Evolutionary conservation across 1,139 yeast genomes (phyloP).

Genomic region (Geotrichum macrosporum): DNA sequence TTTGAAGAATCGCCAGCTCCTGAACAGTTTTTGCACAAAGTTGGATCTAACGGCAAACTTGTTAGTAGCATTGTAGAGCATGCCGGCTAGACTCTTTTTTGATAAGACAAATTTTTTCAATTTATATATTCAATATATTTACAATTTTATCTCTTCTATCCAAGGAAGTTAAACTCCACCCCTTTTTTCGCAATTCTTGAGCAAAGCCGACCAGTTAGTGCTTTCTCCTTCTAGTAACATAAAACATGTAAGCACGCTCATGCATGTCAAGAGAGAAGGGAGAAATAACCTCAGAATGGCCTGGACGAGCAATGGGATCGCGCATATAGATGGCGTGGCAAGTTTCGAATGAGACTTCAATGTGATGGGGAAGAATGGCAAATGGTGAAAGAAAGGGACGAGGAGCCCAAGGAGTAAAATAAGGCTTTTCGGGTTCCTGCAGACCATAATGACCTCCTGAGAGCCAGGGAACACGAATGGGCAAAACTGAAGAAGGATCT

Average conservation of each 20-base stretch:
- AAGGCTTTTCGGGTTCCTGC: constrained; percentile 67
- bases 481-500: constrained; percentile 44
- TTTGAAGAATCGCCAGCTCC: constrained; percentile 77
- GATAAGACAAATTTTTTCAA: neutral
- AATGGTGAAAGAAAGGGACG: constrained; percentile 91
- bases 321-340: constrained; percentile 94
- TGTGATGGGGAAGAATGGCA: constrained; percentile 85
- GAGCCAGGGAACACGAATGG: constrained; percentile 40
- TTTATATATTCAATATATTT: neutral
- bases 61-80: constrained; percentile 55
- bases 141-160: neutral
- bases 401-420: constrained; percentile 95
- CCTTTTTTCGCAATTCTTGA: neutral
- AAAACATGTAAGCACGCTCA: constrained; percentile 94
- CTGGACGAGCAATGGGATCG: constrained; percentile 97
- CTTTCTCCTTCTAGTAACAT: constrained; percentile 54
- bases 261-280: constrained; percentile 83
- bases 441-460: constrained; percentile 66
- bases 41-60: constrained; percentile 45
- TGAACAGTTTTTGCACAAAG: constrained; percentile 74
- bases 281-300: constrained; percentile 89
- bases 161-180: too few species aligned
- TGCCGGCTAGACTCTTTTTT: constrained; percentile 44
- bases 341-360: constrained; percentile 82
- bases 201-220: constrained; percentile 2